phyloP scores from a whole-genome alignment of 257 asterid genomes.

The Galeopsis tetrahit region DNA sequence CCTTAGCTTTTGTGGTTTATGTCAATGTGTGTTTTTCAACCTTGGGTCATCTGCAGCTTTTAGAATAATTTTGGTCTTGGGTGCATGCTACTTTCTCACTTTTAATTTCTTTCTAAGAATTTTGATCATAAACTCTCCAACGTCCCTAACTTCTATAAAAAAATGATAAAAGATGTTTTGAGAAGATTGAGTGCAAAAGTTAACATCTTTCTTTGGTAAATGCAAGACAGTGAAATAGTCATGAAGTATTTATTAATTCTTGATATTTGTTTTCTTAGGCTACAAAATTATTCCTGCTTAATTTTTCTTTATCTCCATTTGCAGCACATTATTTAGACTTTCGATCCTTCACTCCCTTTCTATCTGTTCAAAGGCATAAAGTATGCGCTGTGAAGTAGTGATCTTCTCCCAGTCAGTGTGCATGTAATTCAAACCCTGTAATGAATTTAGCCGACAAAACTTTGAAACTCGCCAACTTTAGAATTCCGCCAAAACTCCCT shows the following conservation, averaged over 20 bases:
- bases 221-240: slow-evolving; percentile 2
- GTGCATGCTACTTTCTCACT: neutral
- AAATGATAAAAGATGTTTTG: neutral
- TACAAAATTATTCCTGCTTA: neutral
- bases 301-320: neutral
- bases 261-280: neutral
- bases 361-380: no score
- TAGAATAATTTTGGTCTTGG: no score
- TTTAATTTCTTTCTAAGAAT: no score
- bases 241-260: neutral
- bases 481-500: slow-evolving; percentile 31
- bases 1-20: neutral
- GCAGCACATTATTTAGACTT: neutral
- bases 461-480: slow-evolving; percentile 27
- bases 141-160: no score
- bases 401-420: no score
- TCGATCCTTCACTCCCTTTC: no score
- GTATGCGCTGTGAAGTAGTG: no score
- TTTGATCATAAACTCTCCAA: neutral
- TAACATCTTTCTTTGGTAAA: neutral
- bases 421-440: neutral
- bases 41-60: neutral
- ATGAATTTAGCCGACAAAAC: slow-evolving; percentile 33
- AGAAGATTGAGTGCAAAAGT: neutral
- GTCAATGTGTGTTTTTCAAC: neutral